A percentile compares a stretch with the other conserved stretches of the same genome.
Conservation (phyloP, 75 land plant genomes). For the Pinus taeda region DNA sequence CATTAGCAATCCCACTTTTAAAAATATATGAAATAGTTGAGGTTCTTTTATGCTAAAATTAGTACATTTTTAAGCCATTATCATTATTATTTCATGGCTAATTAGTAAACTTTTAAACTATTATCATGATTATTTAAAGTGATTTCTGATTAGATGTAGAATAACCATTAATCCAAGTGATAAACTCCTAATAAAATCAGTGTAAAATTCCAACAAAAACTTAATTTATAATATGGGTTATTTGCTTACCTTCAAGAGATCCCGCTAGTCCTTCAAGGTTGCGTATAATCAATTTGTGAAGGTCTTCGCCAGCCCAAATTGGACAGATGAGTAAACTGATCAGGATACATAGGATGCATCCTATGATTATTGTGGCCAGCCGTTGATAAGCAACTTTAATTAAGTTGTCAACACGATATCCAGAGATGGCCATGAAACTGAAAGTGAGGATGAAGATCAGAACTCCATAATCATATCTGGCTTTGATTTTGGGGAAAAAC, state of each 20-base stretch:
- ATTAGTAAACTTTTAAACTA: too few relatives aligned
- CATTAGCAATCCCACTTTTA: too few relatives aligned
- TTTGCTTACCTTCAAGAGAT: constrained; percentile 44
- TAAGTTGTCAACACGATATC: constrained; percentile 35
- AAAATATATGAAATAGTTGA: too few relatives aligned
- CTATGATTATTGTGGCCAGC: constrained; percentile 38
- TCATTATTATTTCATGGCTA: too few relatives aligned
- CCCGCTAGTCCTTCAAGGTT: constrained; percentile 41
- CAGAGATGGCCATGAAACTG: constrained; percentile 49
- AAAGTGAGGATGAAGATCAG: constrained; percentile 66
- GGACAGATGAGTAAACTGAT: constrained; percentile 39
- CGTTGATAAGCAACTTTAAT: constrained; percentile 27
- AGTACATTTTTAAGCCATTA: too few relatives aligned
- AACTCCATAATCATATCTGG: constrained; percentile 58
- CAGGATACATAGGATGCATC: constrained; percentile 16
- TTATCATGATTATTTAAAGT: too few relatives aligned
- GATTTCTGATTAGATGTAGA: too few relatives aligned
- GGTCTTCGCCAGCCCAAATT: constrained; percentile 65
- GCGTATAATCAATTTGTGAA: constrained; percentile 25
- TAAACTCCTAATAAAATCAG: too few relatives aligned
- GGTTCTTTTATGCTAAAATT: too few relatives aligned
- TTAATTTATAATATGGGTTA: too few relatives aligned
- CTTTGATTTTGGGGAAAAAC: constrained; percentile 46
- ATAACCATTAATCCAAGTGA: too few relatives aligned
- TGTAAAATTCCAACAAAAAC: too few relatives aligned